Evolutionary conservation across 805 yeast species (phyloP).

Genomic region (Myxozyma neotropica): DNA sequence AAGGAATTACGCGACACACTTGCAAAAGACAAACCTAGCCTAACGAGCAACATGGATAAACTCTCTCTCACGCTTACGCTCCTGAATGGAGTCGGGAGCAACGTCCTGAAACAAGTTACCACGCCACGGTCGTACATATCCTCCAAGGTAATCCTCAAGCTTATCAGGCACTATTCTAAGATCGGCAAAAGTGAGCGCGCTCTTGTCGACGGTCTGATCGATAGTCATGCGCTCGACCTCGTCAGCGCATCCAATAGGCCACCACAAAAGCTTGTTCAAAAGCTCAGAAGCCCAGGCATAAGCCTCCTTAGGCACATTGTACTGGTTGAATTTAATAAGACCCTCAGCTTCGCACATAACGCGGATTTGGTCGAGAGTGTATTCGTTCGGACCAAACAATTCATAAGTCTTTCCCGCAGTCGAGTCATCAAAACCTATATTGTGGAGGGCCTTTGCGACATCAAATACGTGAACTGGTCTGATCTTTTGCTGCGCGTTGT

Average conservation of each 20-base stretch:
- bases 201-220: constrained; percentile 62
- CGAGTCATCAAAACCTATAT: constrained; percentile 77
- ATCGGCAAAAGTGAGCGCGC: constrained; percentile 66
- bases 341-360: constrained; percentile 69
- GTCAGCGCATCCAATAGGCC: constrained; percentile 65
- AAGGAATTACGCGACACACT: not conserved
- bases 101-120: constrained; percentile 33
- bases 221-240: constrained; percentile 72
- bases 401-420: constrained; percentile 78
- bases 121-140: constrained; percentile 43
- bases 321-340: constrained; percentile 45
- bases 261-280: constrained; percentile 45
- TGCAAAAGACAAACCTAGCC: not conserved
- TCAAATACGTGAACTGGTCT: constrained; percentile 77
- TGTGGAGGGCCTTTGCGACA: constrained; percentile 77
- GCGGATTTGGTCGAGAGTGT: constrained; percentile 63
- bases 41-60: constrained; percentile 28
- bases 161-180: constrained; percentile 66
- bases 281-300: constrained; percentile 45
- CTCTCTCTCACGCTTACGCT: constrained; percentile 30
- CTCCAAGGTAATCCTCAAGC: constrained; percentile 54
- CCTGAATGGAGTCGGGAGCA: constrained; percentile 27
- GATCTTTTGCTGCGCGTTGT: constrained; percentile 61
- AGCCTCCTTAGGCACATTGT: constrained; percentile 47
- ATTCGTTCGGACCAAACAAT: constrained; percentile 70